phyloP scores from a whole-genome alignment of 305 asterid genomes.

The Fraxinus platypoda region DNA sequence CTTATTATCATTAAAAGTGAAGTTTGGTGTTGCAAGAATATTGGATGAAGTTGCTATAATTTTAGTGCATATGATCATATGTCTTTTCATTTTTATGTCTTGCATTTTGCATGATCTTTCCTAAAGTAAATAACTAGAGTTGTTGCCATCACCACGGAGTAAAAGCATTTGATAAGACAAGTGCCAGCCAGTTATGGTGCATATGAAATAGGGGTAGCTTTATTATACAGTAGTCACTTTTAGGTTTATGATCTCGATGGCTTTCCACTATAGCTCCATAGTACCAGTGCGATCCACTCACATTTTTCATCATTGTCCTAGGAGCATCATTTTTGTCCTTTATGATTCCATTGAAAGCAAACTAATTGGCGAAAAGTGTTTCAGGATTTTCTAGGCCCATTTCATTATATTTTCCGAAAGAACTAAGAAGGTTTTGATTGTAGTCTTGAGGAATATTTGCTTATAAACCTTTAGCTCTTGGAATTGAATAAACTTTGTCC shows the following conservation, averaged over 20 bases:
- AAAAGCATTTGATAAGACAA: background rate
- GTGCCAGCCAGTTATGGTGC: background rate
- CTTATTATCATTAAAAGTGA: background rate
- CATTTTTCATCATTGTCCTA: background rate
- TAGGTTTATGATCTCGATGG: background rate
- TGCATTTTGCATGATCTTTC: background rate
- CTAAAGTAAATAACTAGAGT: background rate
- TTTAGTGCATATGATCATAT: background rate
- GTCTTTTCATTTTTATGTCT: background rate
- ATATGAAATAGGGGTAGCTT: background rate
- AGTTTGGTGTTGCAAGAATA: background rate
- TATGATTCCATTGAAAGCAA: background rate
- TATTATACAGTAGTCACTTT: background rate
- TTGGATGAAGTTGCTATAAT: background rate
- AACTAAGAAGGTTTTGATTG: background rate
- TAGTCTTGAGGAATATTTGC: background rate
- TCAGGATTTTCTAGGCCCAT: background rate
- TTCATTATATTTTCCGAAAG: background rate
- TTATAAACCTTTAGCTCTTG: background rate
- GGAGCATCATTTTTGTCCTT: background rate
- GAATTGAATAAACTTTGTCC: background rate
- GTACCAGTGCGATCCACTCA: background rate
- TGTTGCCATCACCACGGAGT: background rate
- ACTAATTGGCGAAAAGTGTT: background rate
- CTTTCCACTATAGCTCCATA: background rate